Evolutionary conservation across 2,329 filamentous ascomycete species (phyloP), one percentile per base, ranked within the genome.

Genomic region (Juglanconis oblonga): DNA sequence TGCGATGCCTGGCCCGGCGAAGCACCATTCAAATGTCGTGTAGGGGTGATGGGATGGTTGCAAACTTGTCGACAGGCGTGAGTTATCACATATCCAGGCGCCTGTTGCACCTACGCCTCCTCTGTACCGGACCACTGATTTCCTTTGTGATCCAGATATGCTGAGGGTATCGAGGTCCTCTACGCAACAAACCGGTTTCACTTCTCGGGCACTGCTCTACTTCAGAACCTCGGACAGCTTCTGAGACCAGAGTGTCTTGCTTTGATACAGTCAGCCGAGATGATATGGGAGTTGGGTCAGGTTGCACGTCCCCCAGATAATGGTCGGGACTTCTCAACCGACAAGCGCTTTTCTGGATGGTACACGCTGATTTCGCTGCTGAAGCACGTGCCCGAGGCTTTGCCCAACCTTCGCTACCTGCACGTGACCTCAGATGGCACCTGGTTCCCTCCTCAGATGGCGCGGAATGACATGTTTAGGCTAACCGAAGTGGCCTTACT

Each of bases 11-110:
- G 50, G 50, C 29, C n/a, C 17, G 50, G 36, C 11, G 29, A 44
- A 14, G 29, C 32, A 10, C 38, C 36, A 32, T n/a, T 55, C 3
- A 47, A 35, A 8, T 60, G 47, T 45, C 55, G 35, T 8, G 13
- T 60, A 11, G 58, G 58, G 5, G 40, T 38, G 7, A 51, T 52
- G 52, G 58, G 58, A 7, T 60, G 58, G 58, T 47, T 60, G 4
- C 36, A 14, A 10, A 56, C 47, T 29, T 60, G 52, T 36, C 40
- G 48, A 8, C 47, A 60, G 40, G 48, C 58, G 58, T 60, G n/a
- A 42, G 57, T 31, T 7, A 6, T 3, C 24, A 7, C 11, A 5
- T 17, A 5, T 3, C 11, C 32, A 9, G 4, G n/a, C 17, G 17
- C 31, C 11, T 10, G 11, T 2, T 24, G 24, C 24, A 24, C 24